Evolutionary conservation across 352 stramenopile genomes (phyloP), one percentile per base, ranked within the genome.

Genomic region (Phytophthora pinifolia): DNA sequence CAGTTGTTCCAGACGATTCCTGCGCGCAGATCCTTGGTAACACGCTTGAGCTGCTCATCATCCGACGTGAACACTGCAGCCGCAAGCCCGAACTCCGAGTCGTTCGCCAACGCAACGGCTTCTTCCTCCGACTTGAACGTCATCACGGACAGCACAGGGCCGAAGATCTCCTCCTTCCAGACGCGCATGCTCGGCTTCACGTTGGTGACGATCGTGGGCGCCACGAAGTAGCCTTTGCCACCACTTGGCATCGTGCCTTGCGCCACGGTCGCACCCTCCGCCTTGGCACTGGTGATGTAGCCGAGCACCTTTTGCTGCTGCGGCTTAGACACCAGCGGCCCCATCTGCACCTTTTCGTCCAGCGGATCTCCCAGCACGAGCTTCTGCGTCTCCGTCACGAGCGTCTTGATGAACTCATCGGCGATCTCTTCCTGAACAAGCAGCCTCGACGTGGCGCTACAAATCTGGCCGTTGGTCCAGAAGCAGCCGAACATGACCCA

Each of bases 101-200:
- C 46, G 13, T 70, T 70, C 4, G 62, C 36, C 18, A 59, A 41
- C 35, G 50, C 57, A n/a, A 97, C 68, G 7, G 81, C 89, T 46
- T 97, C 88, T 17, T 73, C 75, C 43, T 95, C 84, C 12, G 78
- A 90, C 41, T 89, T 85, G 69, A 98, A 97, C 27, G 75, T 80
- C 68, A 92, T 83, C 3, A 96, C 67, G 0, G 70, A 86, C 14
- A 96, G 61, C 43, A 98, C 88, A 25, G 89, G 89, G 0, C 91
- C 91, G 41, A 98, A 98, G 36, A 96, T 96, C 62, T 96, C 87
- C 32, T 91, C 79, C 27, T 66, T 76, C 82, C 83, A 94, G 32
- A 94, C 78, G n/a, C 78, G 69, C 70, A 88, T 89, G 32, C 67
- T 46, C 29, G 64, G 51, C 12, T 46, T 66, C 13, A 94, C 76